Evolutionary conservation across 805 yeast species (phyloP).

Genomic region (Pichia nanzhaoensis): DNA sequence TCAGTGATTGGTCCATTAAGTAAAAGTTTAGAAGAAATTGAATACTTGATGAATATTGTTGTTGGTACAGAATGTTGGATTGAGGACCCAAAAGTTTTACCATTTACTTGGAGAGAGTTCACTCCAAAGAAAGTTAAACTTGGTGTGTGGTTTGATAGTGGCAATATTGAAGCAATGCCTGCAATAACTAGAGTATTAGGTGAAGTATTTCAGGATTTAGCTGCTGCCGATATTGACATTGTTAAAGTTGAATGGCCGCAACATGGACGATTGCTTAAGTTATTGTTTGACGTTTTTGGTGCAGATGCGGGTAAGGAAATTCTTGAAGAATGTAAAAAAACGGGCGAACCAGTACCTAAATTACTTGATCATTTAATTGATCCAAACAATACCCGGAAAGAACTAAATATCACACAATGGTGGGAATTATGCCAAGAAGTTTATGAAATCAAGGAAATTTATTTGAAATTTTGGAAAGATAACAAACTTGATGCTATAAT

Average conservation of each 20-base stretch:
- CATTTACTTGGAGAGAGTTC: conserved; percentile 39
- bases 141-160: conserved; percentile 39
- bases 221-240: conserved; percentile 34
- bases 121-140: conserved; percentile 30
- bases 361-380: conserved; percentile 17
- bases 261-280: conserved; percentile 24
- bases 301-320: conserved; percentile 37
- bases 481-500: conserved; percentile 37
- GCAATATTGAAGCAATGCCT: conserved; percentile 41
- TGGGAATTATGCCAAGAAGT: conserved; percentile 37
- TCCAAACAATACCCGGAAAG: background rate
- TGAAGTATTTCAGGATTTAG: conserved; percentile 21
- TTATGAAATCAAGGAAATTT: conserved; percentile 27
- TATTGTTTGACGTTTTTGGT: conserved; percentile 31
- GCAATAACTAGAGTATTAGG: conserved; percentile 43
- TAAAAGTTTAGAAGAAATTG: conserved; percentile 42
- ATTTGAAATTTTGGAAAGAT: conserved; percentile 30
- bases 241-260: conserved; percentile 41
- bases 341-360: conserved; percentile 23
- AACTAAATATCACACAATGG: conserved; percentile 25
- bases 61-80: conserved; percentile 39
- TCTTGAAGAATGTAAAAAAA: conserved; percentile 13
- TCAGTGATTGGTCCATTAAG: conserved; percentile 54
- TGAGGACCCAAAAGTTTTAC: conserved; percentile 38
- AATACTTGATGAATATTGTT: conserved; percentile 37